Evolutionary conservation across 208 protist species (phyloP).

Genomic region (Leishmania aethiopica): DNA sequence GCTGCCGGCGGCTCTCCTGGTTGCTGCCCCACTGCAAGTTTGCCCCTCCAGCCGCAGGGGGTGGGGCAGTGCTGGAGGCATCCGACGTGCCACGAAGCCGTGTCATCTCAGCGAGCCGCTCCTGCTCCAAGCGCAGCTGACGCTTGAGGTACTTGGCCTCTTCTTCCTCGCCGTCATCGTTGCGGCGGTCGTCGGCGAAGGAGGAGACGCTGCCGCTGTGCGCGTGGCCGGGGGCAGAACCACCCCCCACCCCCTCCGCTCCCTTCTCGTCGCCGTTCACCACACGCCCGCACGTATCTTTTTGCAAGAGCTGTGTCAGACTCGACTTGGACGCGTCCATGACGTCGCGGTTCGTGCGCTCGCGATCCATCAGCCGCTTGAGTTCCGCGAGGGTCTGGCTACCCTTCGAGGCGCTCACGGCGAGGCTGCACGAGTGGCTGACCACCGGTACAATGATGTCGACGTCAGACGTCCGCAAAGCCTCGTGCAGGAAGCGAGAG

Average conservation of each 20-base stretch:
- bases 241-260: not conserved
- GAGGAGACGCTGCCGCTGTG: not conserved
- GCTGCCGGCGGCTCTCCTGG: conserved; percentile 11
- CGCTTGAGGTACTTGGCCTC: conserved; percentile 28
- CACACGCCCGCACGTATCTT: conserved; percentile 35
- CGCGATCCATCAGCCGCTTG: conserved; percentile 55
- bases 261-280: conserved; percentile 21
- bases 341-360: conserved; percentile 57
- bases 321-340: conserved; percentile 79
- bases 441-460: conserved; percentile 83
- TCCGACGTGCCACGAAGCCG: not conserved
- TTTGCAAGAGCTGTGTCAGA: conserved; percentile 57
- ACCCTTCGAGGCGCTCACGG: conserved; percentile 53
- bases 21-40: not conserved
- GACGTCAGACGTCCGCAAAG: conserved; percentile 31
- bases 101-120: conserved; percentile 15
- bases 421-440: conserved; percentile 47
- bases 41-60: not conserved
- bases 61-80: not conserved
- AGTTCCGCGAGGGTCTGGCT: conserved; percentile 58
- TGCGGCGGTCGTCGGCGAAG: not conserved
- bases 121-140: conserved; percentile 31
- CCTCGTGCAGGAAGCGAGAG: conserved; percentile 18
- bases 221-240: not conserved
- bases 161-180: conserved; percentile 15